These are phyloP conservation scores for Globisporangium acanthophoron DNA, from an alignment of 352 stramenopile species.

Conservation along the genomic window DNA sequence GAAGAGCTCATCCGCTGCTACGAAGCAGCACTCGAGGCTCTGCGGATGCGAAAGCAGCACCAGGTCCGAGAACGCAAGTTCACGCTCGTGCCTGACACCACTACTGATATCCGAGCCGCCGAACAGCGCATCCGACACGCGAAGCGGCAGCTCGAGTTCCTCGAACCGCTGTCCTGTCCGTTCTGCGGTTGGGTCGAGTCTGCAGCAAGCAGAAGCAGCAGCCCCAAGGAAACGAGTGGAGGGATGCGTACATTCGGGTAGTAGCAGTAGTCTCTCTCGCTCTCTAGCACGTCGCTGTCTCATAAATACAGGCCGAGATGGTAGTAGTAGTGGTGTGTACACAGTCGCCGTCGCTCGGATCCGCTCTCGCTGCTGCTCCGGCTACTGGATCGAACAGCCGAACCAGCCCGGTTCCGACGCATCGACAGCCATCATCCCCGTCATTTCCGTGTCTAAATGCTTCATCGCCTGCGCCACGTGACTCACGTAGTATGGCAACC, in stretches of 20 bases:
- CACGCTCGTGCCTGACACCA: conserved; percentile 22
- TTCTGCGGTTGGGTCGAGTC: conserved; percentile 27
- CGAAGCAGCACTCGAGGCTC: conserved; percentile 12
- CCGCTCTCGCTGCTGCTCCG: background rate
- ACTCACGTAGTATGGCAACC: conserved; percentile 63
- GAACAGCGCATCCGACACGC: conserved; percentile 19
- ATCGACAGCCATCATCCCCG: conserved; percentile 21
- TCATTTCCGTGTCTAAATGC: conserved; percentile 40
- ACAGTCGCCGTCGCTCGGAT: background rate
- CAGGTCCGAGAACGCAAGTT: conserved; percentile 29
- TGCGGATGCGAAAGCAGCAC: conserved; percentile 24
- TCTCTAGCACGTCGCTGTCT: conserved; percentile 2
- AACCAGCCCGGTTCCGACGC: conserved; percentile 49
- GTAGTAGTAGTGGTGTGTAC: background rate
- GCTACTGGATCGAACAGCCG: conserved; percentile 53
- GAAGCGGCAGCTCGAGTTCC: conserved; percentile 33
- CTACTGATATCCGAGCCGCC: conserved; percentile 17
- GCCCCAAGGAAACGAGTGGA: too few relatives aligned
- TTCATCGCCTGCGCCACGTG: conserved; percentile 74
- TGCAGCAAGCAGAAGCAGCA: background rate
- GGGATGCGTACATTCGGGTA: too few relatives aligned
- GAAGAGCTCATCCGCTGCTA: conserved; percentile 19
- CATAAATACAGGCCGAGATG: conserved; percentile 11
- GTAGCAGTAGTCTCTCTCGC: background rate
- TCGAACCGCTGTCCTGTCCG: conserved; percentile 34